A percentile compares a stretch with the other conserved stretches of the same genome.
Evolutionary conservation across 1,284 basidiomycete species (phyloP).

Genomic region (Cerioporus squamosus): DNA sequence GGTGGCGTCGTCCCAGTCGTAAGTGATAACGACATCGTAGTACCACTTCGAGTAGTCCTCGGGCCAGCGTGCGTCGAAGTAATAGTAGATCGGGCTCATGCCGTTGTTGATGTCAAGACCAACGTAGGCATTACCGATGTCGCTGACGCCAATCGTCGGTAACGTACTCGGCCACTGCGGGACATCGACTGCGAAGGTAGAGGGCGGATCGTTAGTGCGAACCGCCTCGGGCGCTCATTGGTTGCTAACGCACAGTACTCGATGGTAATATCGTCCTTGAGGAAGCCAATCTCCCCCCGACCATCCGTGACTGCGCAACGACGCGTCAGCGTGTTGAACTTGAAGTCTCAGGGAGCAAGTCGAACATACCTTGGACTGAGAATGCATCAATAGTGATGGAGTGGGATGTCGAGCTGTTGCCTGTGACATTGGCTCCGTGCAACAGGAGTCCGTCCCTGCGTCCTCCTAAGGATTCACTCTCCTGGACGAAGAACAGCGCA

Average conservation of each 20-base stretch:
- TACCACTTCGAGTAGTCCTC: constrained; percentile 16
- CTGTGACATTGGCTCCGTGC: constrained; percentile 5
- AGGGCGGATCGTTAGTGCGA: neutral
- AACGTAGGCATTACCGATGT: constrained; percentile 4
- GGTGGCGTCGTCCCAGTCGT: constrained; percentile 11
- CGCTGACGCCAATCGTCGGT: neutral
- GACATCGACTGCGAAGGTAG: neutral
- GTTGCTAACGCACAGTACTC: constrained; percentile 16
- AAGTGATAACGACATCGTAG: constrained; percentile 21
- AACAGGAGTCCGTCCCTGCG: constrained; percentile 18
- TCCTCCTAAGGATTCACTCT: neutral
- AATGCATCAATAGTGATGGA: constrained; percentile 10
- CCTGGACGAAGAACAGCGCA: neutral
- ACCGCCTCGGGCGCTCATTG: neutral
- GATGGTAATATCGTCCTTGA: constrained; percentile 16
- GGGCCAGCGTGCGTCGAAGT: constrained; percentile 15
- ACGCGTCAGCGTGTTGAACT: neutral
- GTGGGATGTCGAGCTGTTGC: neutral
- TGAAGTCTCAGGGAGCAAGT: neutral
- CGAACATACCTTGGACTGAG: constrained; percentile 10
- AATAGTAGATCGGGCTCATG: constrained; percentile 19
- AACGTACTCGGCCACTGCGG: constrained; percentile 11
- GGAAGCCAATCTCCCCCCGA: constrained; percentile 13
- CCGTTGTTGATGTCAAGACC: constrained; percentile 21
- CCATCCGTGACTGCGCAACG: neutral